These are phyloP conservation scores for Candida schatavii DNA, from an alignment of 805 yeast species.

Conservation along the genomic window DNA sequence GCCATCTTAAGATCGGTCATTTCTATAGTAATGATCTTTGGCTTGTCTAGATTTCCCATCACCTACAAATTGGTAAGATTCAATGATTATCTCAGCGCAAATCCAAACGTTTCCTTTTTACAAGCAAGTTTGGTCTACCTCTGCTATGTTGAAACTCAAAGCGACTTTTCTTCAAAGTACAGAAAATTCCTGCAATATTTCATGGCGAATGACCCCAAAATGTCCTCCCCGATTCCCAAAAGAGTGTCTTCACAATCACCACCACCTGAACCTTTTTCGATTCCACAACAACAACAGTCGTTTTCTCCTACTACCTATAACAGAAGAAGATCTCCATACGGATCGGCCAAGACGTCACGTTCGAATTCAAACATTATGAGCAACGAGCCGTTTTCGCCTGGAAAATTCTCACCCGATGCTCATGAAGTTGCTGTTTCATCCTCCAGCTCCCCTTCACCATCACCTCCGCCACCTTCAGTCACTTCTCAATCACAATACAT, in stretches of 20 bases:
- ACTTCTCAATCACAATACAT: too few relatives aligned
- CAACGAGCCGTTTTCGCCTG: not conserved
- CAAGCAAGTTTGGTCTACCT: slow-evolving; percentile 14
- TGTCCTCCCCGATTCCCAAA: not conserved
- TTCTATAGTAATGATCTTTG: not conserved
- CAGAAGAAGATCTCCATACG: not conserved
- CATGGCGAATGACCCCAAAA: not conserved
- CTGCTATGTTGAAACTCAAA: slow-evolving; percentile 16
- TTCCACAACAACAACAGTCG: not conserved
- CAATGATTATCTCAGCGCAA: not conserved
- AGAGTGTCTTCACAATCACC: not conserved
- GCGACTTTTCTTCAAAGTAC: slow-evolving; percentile 1
- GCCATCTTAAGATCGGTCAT: not conserved
- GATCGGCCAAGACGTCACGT: not conserved
- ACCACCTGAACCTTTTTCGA: not conserved
- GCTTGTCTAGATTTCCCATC: not conserved
- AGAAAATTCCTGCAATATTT: not conserved
- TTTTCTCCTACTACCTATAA: not conserved
- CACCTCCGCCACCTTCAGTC: not conserved
- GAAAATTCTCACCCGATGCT: not conserved
- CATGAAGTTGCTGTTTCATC: not conserved
- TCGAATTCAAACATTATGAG: slow-evolving; percentile 1
- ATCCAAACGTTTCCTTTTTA: slow-evolving; percentile 9
- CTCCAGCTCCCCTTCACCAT: not conserved
- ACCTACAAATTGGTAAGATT: not conserved